phyloP scores from a whole-genome alignment of 176 grass and related monocot species.

The Zizania latifolia region DNA sequence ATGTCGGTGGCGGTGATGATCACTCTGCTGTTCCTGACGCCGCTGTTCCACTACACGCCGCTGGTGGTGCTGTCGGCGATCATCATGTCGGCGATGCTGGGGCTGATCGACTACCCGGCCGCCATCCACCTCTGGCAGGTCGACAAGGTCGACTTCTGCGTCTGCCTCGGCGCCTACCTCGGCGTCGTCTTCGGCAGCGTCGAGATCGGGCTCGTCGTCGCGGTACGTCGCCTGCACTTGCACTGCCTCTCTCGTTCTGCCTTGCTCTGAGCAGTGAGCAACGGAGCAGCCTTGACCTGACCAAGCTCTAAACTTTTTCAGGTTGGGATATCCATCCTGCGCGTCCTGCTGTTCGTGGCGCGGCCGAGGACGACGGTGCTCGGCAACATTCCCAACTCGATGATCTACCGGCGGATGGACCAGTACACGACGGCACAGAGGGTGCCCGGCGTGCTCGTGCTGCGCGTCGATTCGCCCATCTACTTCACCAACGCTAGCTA shows the following conservation, averaged over 20 bases:
- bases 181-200: constrained; percentile 93
- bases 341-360: constrained; percentile 66
- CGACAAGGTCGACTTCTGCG: constrained; percentile 97
- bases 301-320: neutral
- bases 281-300: neutral
- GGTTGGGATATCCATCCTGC: constrained; percentile 58
- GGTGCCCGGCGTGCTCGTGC: constrained; percentile 71
- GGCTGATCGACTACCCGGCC: constrained; percentile 80
- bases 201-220: constrained; percentile 67
- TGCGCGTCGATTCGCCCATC: constrained; percentile 72
- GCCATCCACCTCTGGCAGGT: constrained; percentile 80
- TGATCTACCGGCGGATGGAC: constrained; percentile 69
- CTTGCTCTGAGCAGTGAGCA: no score
- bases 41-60: constrained; percentile 94
- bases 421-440: constrained; percentile 53
- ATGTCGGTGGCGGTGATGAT: constrained; percentile 89
- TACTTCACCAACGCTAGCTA: constrained; percentile 90
- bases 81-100: constrained; percentile 87
- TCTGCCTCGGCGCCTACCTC: constrained; percentile 76
- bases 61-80: constrained; percentile 91
- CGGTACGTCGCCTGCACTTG: constrained; percentile 32
- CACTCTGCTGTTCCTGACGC: constrained; percentile 80
- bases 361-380: constrained; percentile 68
- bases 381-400: constrained; percentile 71
- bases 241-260: no score